Base-by-base conservation (phyloP, 1,284 basidiomycete genomes). In the Anthracocystis panici-leucophaei region DNA sequence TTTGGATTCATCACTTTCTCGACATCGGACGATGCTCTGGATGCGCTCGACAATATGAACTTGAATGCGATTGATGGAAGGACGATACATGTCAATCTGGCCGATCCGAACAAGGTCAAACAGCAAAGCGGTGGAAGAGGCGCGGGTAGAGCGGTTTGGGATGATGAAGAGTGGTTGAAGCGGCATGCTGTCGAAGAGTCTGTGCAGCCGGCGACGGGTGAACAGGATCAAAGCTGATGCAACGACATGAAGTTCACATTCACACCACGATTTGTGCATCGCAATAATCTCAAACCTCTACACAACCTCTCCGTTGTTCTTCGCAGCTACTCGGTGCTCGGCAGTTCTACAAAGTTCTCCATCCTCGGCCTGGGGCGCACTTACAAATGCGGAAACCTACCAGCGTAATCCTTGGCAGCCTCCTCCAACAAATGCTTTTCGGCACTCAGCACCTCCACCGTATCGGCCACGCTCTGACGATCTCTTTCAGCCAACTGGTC, bases 21-120 rank as follows among this genome's bases (percentile, higher is more conserved):
- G 5, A 51, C 11, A 1, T 38, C 50, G 2, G 49, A 61, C 12
- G 71, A 75, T 7, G 77, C 68, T 5, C 54, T 66, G 23, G 75
- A 79, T 57, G 77, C 75, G 14, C 18, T 79, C 10, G 75, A 79
- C 51, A 79, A 79, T 38, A 77, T 79, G 75, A 61, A 79, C 33
- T 61, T 77, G 14, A 77, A 79, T 35, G 56, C 57, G 11, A 52
- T 74, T 8, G n/a, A 20, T 6, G 69, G 61, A 0, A 45, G 61
- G 18, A 69, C 65, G 7, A 46, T 75, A 10, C 50, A 56, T n/a
- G 76, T 78, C 44, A 72, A 64, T 33, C 16, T 78, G 49, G 73
- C 76, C 10, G 66, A 70, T 41, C 61, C 71, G 31, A 57, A 33
- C 51, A 65, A 62, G 35, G 14, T 65, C 52, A 63, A 59, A 33